Evolutionary conservation across 2,329 filamentous ascomycete species (phyloP).

Genomic region (Hypoxylon sp.): DNA sequence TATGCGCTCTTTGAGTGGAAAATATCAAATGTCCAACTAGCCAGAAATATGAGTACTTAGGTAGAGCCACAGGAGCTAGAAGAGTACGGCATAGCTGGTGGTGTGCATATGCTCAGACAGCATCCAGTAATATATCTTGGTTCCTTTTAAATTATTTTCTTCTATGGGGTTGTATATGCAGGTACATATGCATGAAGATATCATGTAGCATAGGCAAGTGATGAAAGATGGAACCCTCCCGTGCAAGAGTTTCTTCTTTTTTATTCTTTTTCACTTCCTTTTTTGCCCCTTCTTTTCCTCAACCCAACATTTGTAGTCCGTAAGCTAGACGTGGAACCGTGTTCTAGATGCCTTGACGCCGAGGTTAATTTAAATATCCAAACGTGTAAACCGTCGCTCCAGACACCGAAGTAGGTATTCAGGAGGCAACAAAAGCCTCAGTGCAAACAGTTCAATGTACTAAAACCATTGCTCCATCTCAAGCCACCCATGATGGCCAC

Average conservation of each 20-base stretch:
- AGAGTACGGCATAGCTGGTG: no score
- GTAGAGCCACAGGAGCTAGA: no score
- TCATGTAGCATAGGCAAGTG: not conserved
- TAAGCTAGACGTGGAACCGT: not conserved
- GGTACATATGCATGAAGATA: not conserved
- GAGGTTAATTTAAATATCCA: not conserved
- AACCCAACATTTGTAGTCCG: not conserved
- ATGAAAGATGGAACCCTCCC: not conserved
- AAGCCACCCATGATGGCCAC: conserved; percentile 82
- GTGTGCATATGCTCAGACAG: no score
- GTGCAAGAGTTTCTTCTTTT: not conserved
- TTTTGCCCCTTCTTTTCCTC: not conserved
- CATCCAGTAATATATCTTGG: no score
- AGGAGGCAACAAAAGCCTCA: conserved; percentile 24
- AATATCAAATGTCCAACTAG: no score
- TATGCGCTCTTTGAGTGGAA: no score
- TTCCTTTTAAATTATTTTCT: not conserved
- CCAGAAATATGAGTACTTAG: no score
- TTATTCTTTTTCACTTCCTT: no score
- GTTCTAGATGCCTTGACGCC: not conserved
- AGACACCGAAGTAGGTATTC: not conserved
- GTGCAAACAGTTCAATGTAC: conserved; percentile 57
- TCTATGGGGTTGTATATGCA: not conserved
- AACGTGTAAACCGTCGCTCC: not conserved
- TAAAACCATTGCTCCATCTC: conserved; percentile 76